phyloP scores from a whole-genome alignment of 441 rosid species.

The Corymbia calophylla region DNA sequence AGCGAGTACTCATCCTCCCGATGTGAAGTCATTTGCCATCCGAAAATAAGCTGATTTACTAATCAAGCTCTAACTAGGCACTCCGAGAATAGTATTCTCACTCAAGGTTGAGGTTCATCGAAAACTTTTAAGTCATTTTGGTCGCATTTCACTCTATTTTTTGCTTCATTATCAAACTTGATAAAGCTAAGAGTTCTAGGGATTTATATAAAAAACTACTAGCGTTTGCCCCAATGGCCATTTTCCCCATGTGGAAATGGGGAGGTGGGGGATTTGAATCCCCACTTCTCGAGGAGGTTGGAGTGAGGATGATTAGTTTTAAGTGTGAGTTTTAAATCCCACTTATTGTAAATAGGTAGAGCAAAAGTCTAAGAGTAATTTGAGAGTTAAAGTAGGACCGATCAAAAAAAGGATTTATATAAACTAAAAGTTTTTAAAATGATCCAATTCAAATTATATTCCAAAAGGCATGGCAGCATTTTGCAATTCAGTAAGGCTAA shows the following conservation, averaged over 20 bases:
- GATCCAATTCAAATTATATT: not conserved
- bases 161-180: not conserved
- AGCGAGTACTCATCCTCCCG: not conserved
- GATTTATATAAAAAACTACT: not conserved
- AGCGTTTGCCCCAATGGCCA: too few species aligned
- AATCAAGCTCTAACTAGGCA: not conserved
- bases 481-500: not conserved
- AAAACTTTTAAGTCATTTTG: not conserved
- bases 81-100: not conserved
- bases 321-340: too few species aligned
- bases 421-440: not conserved
- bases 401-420: not conserved
- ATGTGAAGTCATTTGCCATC: not conserved
- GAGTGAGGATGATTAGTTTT: too few species aligned
- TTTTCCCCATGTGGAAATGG: too few species aligned
- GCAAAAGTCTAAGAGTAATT: too few species aligned
- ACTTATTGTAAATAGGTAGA: too few species aligned
- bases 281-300: too few species aligned
- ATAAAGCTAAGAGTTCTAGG: not conserved
- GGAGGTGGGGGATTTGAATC: too few species aligned
- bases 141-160: not conserved
- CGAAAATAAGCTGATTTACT: not conserved
- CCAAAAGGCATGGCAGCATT: not conserved
- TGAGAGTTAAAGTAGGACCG: too few species aligned
- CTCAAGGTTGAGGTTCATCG: not conserved